These are phyloP conservation scores for Omphalotus guepiniiformis DNA, from an alignment of 768 basidiomycete species.

Conservation along the genomic window DNA sequence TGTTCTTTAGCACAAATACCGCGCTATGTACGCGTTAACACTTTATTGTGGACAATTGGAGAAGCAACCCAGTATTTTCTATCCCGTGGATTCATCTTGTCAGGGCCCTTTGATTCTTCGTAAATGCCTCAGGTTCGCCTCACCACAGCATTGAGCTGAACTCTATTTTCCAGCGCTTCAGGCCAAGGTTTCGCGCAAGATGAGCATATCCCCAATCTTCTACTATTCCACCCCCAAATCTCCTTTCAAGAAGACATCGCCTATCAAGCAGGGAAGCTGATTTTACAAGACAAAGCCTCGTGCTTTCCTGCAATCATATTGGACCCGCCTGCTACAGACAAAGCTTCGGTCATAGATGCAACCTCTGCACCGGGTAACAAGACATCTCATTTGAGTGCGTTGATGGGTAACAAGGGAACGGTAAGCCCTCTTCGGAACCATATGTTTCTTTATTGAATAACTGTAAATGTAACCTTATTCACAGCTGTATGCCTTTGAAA, in stretches of 20 bases:
- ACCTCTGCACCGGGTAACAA: conserved; percentile 99
- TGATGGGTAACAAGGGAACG: conserved; percentile 81
- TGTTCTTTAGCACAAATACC: conserved; percentile 56
- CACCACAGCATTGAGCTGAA: neutral
- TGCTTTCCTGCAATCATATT: conserved; percentile 92
- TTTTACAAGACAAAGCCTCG: conserved; percentile 96
- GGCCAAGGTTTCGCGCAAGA: conserved; percentile 71
- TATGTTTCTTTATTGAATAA: neutral
- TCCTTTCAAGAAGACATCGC: conserved; percentile 68
- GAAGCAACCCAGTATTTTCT: conserved; percentile 59
- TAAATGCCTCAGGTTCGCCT: conserved; percentile 22
- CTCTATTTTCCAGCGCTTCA: conserved; percentile 10
- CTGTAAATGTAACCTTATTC: neutral
- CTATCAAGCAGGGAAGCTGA: conserved; percentile 77
- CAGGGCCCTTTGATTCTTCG: conserved; percentile 46
- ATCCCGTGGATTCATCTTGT: conserved; percentile 50
- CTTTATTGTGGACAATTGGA: conserved; percentile 58
- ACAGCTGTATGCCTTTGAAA: conserved; percentile 85
- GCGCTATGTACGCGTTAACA: conserved; percentile 84
- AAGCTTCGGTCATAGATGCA: conserved; percentile 77
- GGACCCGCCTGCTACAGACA: conserved; percentile 55
- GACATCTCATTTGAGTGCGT: conserved; percentile 87
- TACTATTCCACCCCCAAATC: conserved; percentile 66
- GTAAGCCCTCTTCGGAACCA: conserved; percentile 36
- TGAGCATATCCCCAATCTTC: conserved; percentile 75